Percentiles rank a stretch among this genome's conserved stretches.
Conservation (phyloP, 2,329 filamentous ascomycete genomes). For the Venturia oleaginea region DNA sequence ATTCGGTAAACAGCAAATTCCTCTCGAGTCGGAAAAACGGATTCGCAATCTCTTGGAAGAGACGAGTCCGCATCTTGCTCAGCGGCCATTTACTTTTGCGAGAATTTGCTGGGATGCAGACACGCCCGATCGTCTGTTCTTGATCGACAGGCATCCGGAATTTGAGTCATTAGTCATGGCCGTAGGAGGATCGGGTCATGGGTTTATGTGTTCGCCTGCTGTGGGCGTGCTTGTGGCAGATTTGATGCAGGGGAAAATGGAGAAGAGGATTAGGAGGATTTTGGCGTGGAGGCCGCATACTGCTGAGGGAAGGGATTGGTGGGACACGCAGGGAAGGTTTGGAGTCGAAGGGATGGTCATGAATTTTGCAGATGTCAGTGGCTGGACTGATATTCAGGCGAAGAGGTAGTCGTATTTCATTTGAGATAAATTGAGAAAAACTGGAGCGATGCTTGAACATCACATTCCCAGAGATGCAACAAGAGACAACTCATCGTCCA, state of each 20-base stretch:
- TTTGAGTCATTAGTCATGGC: slow-evolving; percentile 37
- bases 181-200: slow-evolving; percentile 44
- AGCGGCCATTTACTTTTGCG: slow-evolving; percentile 40
- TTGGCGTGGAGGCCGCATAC: slow-evolving; percentile 46
- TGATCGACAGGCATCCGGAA: slow-evolving; percentile 43
- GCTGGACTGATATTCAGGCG: slow-evolving; percentile 20
- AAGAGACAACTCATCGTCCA: too few relatives aligned
- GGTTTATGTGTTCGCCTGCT: slow-evolving; percentile 44
- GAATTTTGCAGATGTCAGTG: slow-evolving; percentile 34
- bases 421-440: too few relatives aligned
- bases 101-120: slow-evolving; percentile 51
- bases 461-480: too few relatives aligned
- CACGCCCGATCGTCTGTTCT: slow-evolving; percentile 44
- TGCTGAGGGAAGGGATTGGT: slow-evolving; percentile 37
- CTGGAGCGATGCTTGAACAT: too few relatives aligned
- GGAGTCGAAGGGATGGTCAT: slow-evolving; percentile 40
- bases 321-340: slow-evolving; percentile 39
- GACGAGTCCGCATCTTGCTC: slow-evolving; percentile 44
- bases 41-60: slow-evolving; percentile 41
- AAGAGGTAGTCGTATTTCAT: too few relatives aligned
- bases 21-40: slow-evolving; percentile 37
- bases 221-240: slow-evolving; percentile 44
- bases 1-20: slow-evolving; percentile 39
- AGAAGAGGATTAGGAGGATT: slow-evolving; percentile 32
- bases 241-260: slow-evolving; percentile 36